These are phyloP conservation scores for Lodderomyces theae DNA, from an alignment of 1,139 yeast species.

Conservation along the genomic window DNA sequence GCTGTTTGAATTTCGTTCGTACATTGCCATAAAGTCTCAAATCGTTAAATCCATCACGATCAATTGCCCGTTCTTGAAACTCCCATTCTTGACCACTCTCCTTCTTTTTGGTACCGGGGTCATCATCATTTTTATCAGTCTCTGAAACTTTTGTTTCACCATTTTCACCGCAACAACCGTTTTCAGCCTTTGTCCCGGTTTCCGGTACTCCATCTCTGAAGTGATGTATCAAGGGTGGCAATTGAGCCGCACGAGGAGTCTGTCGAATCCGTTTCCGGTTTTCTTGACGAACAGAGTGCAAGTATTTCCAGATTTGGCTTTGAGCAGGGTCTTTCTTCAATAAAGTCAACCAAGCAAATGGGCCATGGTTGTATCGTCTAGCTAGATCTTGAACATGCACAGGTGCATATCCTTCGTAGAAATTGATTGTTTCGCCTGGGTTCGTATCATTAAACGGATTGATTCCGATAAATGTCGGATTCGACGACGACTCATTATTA, in stretches of 20 bases:
- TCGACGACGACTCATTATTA: constrained; percentile 7
- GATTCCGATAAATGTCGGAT: constrained; percentile 22
- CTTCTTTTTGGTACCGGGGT: neutral
- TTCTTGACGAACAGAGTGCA: constrained; percentile 3
- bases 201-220: neutral
- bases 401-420: constrained; percentile 32
- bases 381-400: constrained; percentile 21
- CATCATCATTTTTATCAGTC: neutral
- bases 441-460: constrained; percentile 25
- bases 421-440: constrained; percentile 26
- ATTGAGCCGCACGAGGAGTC: constrained; percentile 3
- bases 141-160: neutral
- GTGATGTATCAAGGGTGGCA: neutral
- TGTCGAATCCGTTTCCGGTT: constrained; percentile 16
- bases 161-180: constrained; percentile 1
- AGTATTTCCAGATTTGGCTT: constrained; percentile 17
- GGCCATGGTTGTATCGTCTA: constrained; percentile 34
- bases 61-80: constrained; percentile 26
- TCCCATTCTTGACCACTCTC: constrained; percentile 14
- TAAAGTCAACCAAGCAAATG: constrained; percentile 41
- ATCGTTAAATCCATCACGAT: constrained; percentile 30
- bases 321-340: constrained; percentile 34
- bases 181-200: neutral
- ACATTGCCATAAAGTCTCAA: constrained; percentile 23
- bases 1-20: constrained; percentile 10